These are phyloP conservation scores for Penicillium corylophilum DNA, from an alignment of 2,329 filamentous ascomycete species.

Conservation along the genomic window DNA sequence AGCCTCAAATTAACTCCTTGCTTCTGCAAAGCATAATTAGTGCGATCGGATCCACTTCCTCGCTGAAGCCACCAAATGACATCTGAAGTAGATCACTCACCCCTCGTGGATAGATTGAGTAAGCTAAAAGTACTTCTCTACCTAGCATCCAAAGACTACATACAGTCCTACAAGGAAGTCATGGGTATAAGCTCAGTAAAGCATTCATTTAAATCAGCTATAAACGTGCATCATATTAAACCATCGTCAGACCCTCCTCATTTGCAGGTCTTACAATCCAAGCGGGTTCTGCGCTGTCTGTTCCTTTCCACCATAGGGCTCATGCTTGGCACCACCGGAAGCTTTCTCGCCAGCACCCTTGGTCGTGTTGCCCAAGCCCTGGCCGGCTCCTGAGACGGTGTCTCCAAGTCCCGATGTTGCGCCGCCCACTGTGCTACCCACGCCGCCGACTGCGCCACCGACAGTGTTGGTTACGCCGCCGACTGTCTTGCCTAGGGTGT, in stretches of 20 bases:
- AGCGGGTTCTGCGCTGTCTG: constrained; percentile 25
- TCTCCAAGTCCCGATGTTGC: constrained; percentile 32
- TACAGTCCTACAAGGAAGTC: too few relatives aligned
- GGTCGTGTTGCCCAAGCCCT: constrained; percentile 32
- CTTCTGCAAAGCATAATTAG: not conserved
- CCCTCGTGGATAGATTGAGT: not conserved
- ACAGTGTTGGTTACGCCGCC: constrained; percentile 35
- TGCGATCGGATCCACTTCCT: not conserved
- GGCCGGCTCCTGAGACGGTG: constrained; percentile 28
- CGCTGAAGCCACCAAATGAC: not conserved
- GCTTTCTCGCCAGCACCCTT: constrained; percentile 21
- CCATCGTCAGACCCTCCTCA: not conserved
- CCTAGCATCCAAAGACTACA: too few relatives aligned
- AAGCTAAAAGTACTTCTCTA: too few relatives aligned
- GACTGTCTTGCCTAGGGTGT: constrained; percentile 31
- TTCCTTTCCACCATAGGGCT: constrained; percentile 20
- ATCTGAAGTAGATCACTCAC: not conserved
- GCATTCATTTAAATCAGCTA: not conserved
- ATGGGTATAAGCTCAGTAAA: not conserved
- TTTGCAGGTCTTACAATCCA: constrained; percentile 12
- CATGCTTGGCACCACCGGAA: not conserved
- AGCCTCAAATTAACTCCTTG: not conserved
- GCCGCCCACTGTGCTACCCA: constrained; percentile 36
- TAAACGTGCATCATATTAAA: not conserved
- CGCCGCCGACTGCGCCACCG: constrained; percentile 26